phyloP scores from a whole-genome alignment of 1,284 basidiomycete genomes.

The Inonotus hispidus region DNA sequence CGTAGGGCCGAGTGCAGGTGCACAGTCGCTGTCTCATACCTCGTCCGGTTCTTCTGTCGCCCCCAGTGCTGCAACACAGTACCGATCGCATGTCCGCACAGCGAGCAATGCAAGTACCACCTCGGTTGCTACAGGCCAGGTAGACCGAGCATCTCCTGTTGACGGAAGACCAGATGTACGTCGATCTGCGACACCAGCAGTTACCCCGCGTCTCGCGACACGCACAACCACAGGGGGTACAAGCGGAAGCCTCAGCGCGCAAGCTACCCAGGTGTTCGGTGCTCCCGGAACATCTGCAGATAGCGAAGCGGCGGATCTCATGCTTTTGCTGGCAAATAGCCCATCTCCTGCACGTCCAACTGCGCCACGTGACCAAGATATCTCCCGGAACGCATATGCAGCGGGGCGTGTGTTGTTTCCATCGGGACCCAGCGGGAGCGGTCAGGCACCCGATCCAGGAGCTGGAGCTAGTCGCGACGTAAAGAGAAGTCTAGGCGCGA shows the following conservation, averaged over 20 bases:
- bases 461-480: slow-evolving; percentile 15
- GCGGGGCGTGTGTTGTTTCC: slow-evolving; percentile 67
- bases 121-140: background rate
- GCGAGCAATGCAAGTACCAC: slow-evolving; percentile 9
- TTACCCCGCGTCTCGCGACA: slow-evolving; percentile 8
- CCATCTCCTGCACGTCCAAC: slow-evolving; percentile 67
- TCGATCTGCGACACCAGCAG: slow-evolving; percentile 17
- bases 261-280: slow-evolving; percentile 29
- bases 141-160: background rate
- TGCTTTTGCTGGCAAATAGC: slow-evolving; percentile 75
- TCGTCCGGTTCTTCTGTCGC: slow-evolving; percentile 15
- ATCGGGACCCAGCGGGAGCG: slow-evolving; percentile 27
- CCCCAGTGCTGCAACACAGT: background rate
- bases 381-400: slow-evolving; percentile 44
- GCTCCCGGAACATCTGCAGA: slow-evolving; percentile 36
- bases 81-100: slow-evolving; percentile 11
- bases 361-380: slow-evolving; percentile 40
- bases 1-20: slow-evolving; percentile 26
- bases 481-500: background rate
- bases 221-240: background rate
- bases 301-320: slow-evolving; percentile 73
- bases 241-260: slow-evolving; percentile 23
- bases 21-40: slow-evolving; percentile 1
- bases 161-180: slow-evolving; percentile 3
- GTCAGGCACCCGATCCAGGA: slow-evolving; percentile 11